Conservation (phyloP, 495 filamentous ascomycete species). For the Baudoinia panamericana region DNA sequence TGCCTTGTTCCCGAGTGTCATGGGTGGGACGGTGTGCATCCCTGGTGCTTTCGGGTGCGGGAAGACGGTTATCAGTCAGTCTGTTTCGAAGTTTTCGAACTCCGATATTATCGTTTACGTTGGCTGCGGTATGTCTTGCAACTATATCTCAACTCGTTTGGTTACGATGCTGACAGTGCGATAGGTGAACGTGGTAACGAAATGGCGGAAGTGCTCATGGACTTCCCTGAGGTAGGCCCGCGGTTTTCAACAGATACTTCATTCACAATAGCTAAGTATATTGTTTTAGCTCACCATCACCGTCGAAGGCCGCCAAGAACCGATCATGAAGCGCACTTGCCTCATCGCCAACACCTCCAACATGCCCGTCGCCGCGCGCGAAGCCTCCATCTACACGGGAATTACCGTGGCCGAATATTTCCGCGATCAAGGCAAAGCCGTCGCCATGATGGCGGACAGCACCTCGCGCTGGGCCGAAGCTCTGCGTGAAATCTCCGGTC, state of each 20-base stretch:
- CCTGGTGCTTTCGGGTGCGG: constrained; percentile 97
- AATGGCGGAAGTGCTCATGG: constrained; percentile 99
- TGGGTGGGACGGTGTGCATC: constrained; percentile 95
- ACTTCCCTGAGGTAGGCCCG: constrained; percentile 71
- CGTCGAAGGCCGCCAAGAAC: constrained; percentile 81
- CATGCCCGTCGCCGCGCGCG: constrained; percentile 97
- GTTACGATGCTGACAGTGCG: neutral
- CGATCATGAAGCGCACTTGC: constrained; percentile 99
- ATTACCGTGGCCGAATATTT: constrained; percentile 98
- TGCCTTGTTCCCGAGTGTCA: constrained; percentile 92
- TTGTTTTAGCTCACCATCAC: constrained; percentile 62
- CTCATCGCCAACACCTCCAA: constrained; percentile 99
- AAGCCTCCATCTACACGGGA: constrained; percentile 98
- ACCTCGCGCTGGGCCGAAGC: constrained; percentile 98
- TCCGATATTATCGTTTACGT: constrained; percentile 98
- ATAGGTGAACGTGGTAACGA: constrained; percentile 85
- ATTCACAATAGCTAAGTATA: neutral
- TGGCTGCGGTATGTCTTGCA: too few relatives aligned
- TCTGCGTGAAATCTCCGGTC: constrained; percentile 95
- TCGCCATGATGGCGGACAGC: constrained; percentile 99
- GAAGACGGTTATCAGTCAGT: constrained; percentile 98
- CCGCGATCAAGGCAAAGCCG: constrained; percentile 93
- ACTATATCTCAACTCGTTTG: too few relatives aligned
- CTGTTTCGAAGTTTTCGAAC: constrained; percentile 98
- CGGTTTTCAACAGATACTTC: neutral